Evolutionary conservation across 192 early-diverging fungal genomes (phyloP), one percentile per base, ranked within the genome.

Genomic region (Kickxella alabastrina): DNA sequence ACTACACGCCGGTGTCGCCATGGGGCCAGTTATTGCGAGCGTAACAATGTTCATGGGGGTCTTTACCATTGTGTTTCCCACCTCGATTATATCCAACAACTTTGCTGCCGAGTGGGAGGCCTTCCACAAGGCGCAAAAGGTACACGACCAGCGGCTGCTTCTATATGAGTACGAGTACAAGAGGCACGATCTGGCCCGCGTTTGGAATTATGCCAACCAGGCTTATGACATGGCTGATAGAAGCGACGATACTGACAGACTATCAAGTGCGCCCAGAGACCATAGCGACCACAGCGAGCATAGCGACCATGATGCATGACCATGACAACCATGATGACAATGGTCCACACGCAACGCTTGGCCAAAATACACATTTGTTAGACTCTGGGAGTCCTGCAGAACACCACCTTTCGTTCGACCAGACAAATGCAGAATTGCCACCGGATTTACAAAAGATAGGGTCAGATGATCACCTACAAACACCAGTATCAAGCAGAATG

Each of bases 41-140:
- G 9, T 78, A 23, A 80, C 80, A 10, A 82, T 82, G 78, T 37
- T 77, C 17, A 57, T 74, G 47, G 80, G 80, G 28, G 68, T 82
- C 45, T 65, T 79, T n/a, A 74, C 70, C 4, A 75, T 82, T 43
- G 80, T 75, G 42, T 61, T 82, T 32, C 80, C 78, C 25, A 78
- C 80, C 3, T 78, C 78, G 1, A 82, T 82, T 35, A 79, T 82
- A 17, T 77, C 78, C 3, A 79, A 75, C 44, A 79, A 79, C 52
- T 80, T 82, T 57, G 64, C 65, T 6, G 60, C 32, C 32, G 80
- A 82, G 49, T 79, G 75, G 78, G 49, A 57, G n/a, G 65, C 72
- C n/a, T 75, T 68, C 22, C 52, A 57, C 39, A 60, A 36, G 37
- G 71, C 71, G 28, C 71, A 67, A 39, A 62, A 67, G 48, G 17